Base-by-base conservation (phyloP, 2,329 filamentous ascomycete species). In the Microdochium paspali region DNA sequence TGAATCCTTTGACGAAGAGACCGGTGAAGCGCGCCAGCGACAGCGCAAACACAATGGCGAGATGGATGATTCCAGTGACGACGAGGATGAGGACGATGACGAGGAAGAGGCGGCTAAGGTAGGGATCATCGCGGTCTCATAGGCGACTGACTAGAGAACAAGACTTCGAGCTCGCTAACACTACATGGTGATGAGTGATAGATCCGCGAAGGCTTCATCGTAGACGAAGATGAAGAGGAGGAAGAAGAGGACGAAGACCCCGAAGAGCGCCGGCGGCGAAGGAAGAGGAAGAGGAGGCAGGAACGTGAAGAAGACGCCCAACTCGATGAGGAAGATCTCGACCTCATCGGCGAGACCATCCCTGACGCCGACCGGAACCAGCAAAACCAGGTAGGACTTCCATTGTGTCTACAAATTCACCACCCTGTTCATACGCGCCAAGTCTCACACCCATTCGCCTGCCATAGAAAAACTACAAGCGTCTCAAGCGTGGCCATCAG, bases 201-300 rank as follows among this genome's bases (percentile, higher is more conserved):
- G 90, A 79, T 95, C 54, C 87, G 87, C 46, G 90, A 95, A 71
- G 91, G 90, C 24, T 98, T 97, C 69, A 96, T 98, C 55, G 89
- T 95, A 53, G 89, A 95, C 59, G 90, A 95, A 60, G 90, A 89
- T 47, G 85, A 87, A 50, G 85, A 85, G 44, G 79, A 83, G 44
- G 82, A 82, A 26, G 79, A 85, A 46, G 84, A n/a, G n/a, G n/a
- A 76, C 46, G 78, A 77, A 56, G 79, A 80, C 30, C 69, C 69
- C 24, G 71, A 77, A 49, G 72, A 72, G 50, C 73, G 69, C 50
- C 70, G 79, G 54, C 85, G 85, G 64, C 81, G 82, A 61, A 80
- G 81, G 66, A 95, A 93, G 71, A 84, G 88, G 56, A 82, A 88
- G 59, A 72, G 80, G 49, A 70, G 77, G 45, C 77, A 81, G 50